Percentiles rank a stretch among this genome's conserved stretches.
phyloP scores from a whole-genome alignment of 139 green algal genomes.

The Desmodesmus armatus region DNA sequence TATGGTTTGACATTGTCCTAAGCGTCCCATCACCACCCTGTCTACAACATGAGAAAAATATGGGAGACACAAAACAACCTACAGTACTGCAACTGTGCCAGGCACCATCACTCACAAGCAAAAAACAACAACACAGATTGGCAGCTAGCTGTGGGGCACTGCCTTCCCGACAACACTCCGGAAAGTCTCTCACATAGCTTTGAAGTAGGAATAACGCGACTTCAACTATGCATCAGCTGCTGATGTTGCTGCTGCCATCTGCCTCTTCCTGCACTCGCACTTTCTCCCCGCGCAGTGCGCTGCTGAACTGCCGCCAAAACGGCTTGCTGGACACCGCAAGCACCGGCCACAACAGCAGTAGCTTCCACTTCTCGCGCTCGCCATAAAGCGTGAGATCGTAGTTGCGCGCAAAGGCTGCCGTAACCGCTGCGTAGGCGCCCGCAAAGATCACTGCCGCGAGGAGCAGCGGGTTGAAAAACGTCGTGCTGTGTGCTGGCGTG shows the following conservation, averaged over 20 bases:
- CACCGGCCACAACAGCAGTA: slow-evolving; percentile 56
- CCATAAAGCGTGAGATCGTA: slow-evolving; percentile 55
- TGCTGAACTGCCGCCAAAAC: slow-evolving; percentile 55
- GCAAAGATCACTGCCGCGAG: slow-evolving; percentile 24
- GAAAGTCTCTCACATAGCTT: too few species aligned
- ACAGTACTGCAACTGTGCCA: too few species aligned
- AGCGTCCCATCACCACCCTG: too few species aligned
- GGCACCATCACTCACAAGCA: not conserved
- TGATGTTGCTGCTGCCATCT: not conserved
- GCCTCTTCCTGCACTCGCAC: slow-evolving; percentile 7
- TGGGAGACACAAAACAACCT: too few species aligned
- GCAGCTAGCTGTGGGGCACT: too few species aligned
- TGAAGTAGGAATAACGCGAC: too few species aligned
- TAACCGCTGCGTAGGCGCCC: slow-evolving; percentile 50
- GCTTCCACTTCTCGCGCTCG: slow-evolving; percentile 44
- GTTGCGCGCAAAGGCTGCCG: slow-evolving; percentile 53
- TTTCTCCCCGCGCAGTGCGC: slow-evolving; percentile 47
- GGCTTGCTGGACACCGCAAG: slow-evolving; percentile 41
- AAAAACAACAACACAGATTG: not conserved
- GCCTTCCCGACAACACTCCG: too few species aligned
- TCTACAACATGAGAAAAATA: too few species aligned
- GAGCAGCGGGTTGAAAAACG: slow-evolving; percentile 24
- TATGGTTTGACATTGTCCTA: too few species aligned
- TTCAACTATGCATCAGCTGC: not conserved
- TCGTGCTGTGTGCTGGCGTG: slow-evolving; percentile 12